phyloP scores from a whole-genome alignment of 192 early-diverging fungal genomes.

The Paraglomus brasilianum region DNA sequence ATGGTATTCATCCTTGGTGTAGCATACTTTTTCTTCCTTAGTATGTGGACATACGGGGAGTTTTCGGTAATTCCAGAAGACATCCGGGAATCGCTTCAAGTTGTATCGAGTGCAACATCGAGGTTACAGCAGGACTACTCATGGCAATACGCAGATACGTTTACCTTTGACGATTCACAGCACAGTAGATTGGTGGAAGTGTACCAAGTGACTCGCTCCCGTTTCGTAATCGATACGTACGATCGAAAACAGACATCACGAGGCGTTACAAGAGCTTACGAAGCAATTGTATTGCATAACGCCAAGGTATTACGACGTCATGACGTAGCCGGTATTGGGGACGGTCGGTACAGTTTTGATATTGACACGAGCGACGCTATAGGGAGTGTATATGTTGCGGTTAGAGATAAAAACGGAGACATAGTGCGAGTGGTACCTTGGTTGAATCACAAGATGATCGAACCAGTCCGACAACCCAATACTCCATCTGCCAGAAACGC shows the following conservation, averaged over 20 bases:
- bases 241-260: background rate
- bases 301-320: constrained; percentile 14
- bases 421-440: background rate
- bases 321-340: background rate
- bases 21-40: background rate
- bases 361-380: constrained; percentile 6
- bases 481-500: too few species aligned
- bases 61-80: constrained; percentile 25
- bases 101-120: constrained; percentile 4
- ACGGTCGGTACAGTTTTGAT: constrained; percentile 20
- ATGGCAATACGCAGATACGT: too few species aligned
- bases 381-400: constrained; percentile 16
- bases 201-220: background rate
- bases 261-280: background rate
- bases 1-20: background rate
- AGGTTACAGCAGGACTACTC: too few species aligned
- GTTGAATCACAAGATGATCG: background rate
- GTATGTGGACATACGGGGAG: constrained; percentile 11
- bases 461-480: too few species aligned
- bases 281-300: constrained; percentile 22
- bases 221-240: constrained; percentile 7
- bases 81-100: background rate
- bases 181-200: background rate
- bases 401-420: constrained; percentile 17
- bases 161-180: too few species aligned